Conservation (phyloP, 2,329 filamentous ascomycete species). For the Neopestalotiopsis sp. region DNA sequence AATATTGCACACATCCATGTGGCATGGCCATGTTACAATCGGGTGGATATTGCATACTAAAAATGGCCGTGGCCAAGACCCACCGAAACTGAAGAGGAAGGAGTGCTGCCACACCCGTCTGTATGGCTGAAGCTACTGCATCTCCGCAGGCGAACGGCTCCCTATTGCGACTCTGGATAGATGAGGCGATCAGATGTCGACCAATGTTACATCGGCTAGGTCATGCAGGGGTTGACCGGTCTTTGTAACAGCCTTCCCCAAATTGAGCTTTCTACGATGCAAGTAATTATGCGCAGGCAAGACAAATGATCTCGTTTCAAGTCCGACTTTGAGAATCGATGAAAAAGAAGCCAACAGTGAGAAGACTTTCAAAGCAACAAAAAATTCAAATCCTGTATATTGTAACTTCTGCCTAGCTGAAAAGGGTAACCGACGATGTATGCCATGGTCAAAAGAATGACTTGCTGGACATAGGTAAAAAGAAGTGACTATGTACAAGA, state of each 20-base stretch:
- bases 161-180: background rate
- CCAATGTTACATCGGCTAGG: background rate
- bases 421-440: background rate
- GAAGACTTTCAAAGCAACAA: background rate
- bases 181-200: background rate
- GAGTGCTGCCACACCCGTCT: background rate
- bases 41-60: background rate
- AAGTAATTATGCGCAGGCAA: background rate
- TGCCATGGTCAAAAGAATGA: constrained; percentile 7
- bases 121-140: background rate
- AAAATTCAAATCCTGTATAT: constrained; percentile 14
- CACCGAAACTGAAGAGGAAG: background rate
- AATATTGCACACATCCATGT: background rate
- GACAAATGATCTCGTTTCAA: background rate
- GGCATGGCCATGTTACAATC: background rate
- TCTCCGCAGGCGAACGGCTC: background rate
- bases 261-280: background rate
- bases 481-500: constrained; percentile 15
- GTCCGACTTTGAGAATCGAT: background rate
- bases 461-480: constrained; percentile 10
- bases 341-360: background rate
- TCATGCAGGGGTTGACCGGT: background rate
- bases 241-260: background rate
- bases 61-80: background rate
- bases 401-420: constrained; percentile 12